These are phyloP conservation scores for Aspergillus caelatus DNA, from an alignment of 2,329 filamentous ascomycete species.

Conservation along the genomic window DNA sequence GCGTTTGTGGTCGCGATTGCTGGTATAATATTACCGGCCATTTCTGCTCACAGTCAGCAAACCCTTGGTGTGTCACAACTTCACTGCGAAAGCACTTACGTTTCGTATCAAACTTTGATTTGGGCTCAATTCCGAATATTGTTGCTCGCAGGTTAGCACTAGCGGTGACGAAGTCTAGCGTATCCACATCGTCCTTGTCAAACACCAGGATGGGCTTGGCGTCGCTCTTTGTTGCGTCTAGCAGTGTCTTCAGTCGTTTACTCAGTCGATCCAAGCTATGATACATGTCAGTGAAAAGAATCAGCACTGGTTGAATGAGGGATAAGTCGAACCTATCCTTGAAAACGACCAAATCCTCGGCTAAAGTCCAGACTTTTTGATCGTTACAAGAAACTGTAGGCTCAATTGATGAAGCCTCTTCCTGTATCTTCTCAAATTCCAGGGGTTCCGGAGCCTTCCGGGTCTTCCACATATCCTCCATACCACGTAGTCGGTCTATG, in stretches of 20 bases:
- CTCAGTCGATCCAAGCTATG: conserved; percentile 71
- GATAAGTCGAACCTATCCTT: conserved; percentile 63
- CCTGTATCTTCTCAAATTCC: conserved; percentile 64
- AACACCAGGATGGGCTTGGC: conserved; percentile 71
- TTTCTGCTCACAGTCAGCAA: conserved; percentile 59
- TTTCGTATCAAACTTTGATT: conserved; percentile 95
- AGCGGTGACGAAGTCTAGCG: conserved; percentile 89
- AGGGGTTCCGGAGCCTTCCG: conserved; percentile 74
- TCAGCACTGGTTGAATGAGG: not conserved
- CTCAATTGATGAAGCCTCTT: conserved; percentile 56
- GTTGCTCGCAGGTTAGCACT: conserved; percentile 86
- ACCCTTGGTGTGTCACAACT: not conserved
- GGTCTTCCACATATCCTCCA: conserved; percentile 96
- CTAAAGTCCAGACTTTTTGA: conserved; percentile 77
- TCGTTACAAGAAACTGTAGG: conserved; percentile 63
- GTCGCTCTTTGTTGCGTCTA: conserved; percentile 50
- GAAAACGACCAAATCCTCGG: conserved; percentile 85
- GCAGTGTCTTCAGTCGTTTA: conserved; percentile 69
- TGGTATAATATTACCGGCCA: conserved; percentile 98
- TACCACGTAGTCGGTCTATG: conserved; percentile 76
- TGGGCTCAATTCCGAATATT: conserved; percentile 84
- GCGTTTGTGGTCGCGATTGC: conserved; percentile 98
- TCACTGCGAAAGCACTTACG: conserved; percentile 43
- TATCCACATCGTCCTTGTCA: conserved; percentile 96
- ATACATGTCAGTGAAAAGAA: conserved; percentile 18